Base-by-base conservation (phyloP, 257 asterid genomes). In the Nicotiana undulata region DNA sequence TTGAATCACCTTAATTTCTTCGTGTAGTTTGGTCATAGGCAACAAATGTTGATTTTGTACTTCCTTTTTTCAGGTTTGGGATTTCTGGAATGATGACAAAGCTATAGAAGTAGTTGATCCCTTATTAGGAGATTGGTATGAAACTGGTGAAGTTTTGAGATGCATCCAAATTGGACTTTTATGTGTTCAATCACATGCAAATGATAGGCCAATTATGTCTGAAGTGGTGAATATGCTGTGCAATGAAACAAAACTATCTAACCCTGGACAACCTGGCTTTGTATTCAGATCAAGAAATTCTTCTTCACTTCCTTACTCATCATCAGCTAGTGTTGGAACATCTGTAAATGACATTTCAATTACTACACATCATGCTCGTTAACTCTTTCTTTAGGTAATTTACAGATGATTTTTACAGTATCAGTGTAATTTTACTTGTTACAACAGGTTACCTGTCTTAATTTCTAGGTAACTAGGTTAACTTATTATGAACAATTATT, bases 141-240 rank as follows among this genome's bases (percentile, higher is more conserved):
- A 63, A 51, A 10, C 20, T 9, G 37, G 70, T 58, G 81, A 84
- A 55, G 84, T 77, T 11, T 68, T 84, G 44, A 84, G 82, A 65
- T 86, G 87, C 20, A 82, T 86, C 34, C 86, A 86, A 20, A 83
- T 79, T 2, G 89, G 85, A 12, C 81, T 81, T 5, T 53, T 84
- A 75, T 84, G 89, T 52, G 87, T 82, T 55, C 89, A 86, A 40
- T 83, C 82, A 67, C 53, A 24, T 67, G 81, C 87, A 13, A 80
- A 84, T 32, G 89, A 84, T 59, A 79, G 87, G 17, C 87, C 87
- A 63, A 63, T 83, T 4, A 84, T 81, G 85, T 81, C 87, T 20
- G 63, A 68, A 20, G 82, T 80, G 9, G 17, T 86, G 15, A 52
- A 76, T 22, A 79, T 60, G 70, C 51, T 86, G 22, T 83, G 80